Evolutionary conservation across 139 green algal genomes (phyloP), one percentile per base, ranked within the genome.

Genomic region (Eudorina sp.): DNA sequence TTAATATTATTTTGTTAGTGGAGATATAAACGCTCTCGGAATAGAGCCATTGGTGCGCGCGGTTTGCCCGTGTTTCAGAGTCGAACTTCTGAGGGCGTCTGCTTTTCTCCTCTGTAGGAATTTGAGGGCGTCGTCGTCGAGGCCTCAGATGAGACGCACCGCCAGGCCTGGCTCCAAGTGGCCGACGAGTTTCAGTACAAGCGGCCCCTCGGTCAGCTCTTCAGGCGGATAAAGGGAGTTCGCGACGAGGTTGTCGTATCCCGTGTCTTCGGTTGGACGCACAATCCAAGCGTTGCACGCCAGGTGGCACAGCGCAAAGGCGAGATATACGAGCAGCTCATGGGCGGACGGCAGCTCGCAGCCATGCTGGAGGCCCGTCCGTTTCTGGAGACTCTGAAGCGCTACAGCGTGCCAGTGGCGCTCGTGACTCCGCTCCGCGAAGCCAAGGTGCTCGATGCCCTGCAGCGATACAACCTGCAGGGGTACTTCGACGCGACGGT

Each of bases 241-340:
- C 97, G 99, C 40, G 96, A 97, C 31, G 97, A 99, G 84, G 95
- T 99, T 88, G 95, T 97, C 25, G 94, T 99, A 31, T 94, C 93
- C 31, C 94, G 98, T 70, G 92, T 99, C 4, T 95, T 99, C 27
- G 96, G 94, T 78, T 99, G 97, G 97, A 96, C 96, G 19, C 94
- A 97, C 38, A 97, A 98, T 60, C 96, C 96, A 0, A 89, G 77
- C 31, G 92, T 95, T 43, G 93, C 97, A 6, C 83, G 90, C 4
- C 91, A 95, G 31, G 90, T 99, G 21, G 93, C 95, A 0, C 51
- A 91, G 25, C 91, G 95, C 11, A 98, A 98, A 83, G 94, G 97
- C 43, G 93, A 96, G 70, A 60, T 91, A 3, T 93, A 89, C 66
- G 90, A 91, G 40, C 45, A 90, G 70, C 25, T 90, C 1, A 76